Conservation (phyloP, 495 filamentous ascomycete genomes). For the Penicillium flavigenum region DNA sequence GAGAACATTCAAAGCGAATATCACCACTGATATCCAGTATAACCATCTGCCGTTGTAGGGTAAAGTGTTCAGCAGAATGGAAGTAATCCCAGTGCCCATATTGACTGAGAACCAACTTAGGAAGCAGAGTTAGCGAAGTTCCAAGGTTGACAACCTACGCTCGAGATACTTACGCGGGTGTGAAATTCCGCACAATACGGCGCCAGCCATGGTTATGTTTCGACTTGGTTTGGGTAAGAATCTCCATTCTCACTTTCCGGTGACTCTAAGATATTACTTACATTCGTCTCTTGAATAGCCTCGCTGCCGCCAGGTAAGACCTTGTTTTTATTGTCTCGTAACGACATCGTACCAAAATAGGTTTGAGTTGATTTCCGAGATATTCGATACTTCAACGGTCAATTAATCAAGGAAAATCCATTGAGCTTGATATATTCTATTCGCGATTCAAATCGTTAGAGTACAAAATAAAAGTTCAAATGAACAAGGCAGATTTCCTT, state of each 20-base stretch:
- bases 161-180: background rate
- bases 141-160: background rate
- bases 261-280: background rate
- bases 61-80: conserved; percentile 52
- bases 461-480: too few species aligned
- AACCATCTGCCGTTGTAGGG: conserved; percentile 51
- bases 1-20: conserved; percentile 51
- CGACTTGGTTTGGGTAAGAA: background rate
- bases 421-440: too few species aligned
- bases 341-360: too few species aligned
- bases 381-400: too few species aligned
- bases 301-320: too few species aligned
- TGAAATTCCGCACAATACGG: background rate
- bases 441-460: too few species aligned
- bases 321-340: too few species aligned
- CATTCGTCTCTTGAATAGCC: background rate
- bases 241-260: background rate
- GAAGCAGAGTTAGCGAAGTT: background rate
- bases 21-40: conserved; percentile 44
- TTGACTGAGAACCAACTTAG: conserved; percentile 42
- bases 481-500: too few species aligned
- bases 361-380: too few species aligned
- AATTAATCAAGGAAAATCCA: too few species aligned
- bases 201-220: background rate
- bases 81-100: conserved; percentile 62